Base-by-base conservation (phyloP, 2,329 filamentous ascomycete genomes). In the Achaetomium macrosporum region DNA sequence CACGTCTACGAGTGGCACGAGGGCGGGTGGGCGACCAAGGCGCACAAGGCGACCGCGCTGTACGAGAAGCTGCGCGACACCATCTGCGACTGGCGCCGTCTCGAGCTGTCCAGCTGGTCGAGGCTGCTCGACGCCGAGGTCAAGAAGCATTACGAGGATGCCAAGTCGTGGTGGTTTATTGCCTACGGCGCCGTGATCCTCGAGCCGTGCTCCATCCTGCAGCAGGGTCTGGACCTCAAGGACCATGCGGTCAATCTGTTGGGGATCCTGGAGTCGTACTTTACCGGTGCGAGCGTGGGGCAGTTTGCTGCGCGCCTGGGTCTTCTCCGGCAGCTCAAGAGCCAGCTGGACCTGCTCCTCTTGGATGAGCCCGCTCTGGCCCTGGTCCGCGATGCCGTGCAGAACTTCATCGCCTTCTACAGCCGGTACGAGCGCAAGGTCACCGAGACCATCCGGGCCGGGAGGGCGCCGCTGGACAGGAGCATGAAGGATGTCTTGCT, bases 121-220 rank as follows among this genome's bases (percentile, higher is more conserved):
- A 87, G 85, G 40, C 71, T 99, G 3, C 86, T 99, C 55, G 89
- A 96, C 60, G 83, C 88, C 67, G 93, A 99, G 68, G 78, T 83
- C 36, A 77, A 81, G 49, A 90, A 87, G 62, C 90, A 85, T 61
- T 76, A 84, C 19, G 80, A 88, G 45, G 85, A 90, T 64, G 90
- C 92, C 2, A 85, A 84, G 62, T 85, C 87, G 15, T 99, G 93
- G 93, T 99, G 91, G 85, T 99, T 96, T 63, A 79, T 97, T 55
- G 90, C 92, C 1, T 99, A 96, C 64, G 90, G 97, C 68, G 89
- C 86, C 5, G 82, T 95, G 40, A 79, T 99, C 60, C 85, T 84
- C 3, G 85, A 84, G 10, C 87, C 91, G 0, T 74, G 88, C 50
- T 78, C 81, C 17, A 77, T 92, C 55, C 73, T 79, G 1, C 76